phyloP scores from a whole-genome alignment of 148 eudicot genomes.

The Mesembryanthemum crystallinum region DNA sequence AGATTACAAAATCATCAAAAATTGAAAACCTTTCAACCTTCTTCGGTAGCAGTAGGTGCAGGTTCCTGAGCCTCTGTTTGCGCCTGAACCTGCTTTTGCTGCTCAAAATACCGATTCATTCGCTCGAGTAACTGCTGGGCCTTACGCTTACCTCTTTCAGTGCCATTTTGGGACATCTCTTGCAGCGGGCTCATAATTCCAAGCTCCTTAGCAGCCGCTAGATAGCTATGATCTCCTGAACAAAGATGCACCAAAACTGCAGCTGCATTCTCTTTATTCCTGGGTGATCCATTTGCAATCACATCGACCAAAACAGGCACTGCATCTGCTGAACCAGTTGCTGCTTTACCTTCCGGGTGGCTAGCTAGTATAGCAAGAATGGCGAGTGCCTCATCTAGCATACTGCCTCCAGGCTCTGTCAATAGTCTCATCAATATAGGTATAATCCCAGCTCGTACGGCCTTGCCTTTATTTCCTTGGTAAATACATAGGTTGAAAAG shows the following conservation, averaged over 20 bases:
- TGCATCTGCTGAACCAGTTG: slow-evolving; percentile 75
- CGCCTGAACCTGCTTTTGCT: slow-evolving; percentile 53
- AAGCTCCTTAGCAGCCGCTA: slow-evolving; percentile 58
- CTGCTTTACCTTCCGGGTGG: slow-evolving; percentile 80
- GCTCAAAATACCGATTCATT: slow-evolving; percentile 62
- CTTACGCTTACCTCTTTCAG: slow-evolving; percentile 86
- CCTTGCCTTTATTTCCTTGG: slow-evolving; percentile 94
- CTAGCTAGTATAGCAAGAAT: slow-evolving; percentile 81
- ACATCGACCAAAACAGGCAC: slow-evolving; percentile 77
- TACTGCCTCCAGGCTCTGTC: slow-evolving; percentile 69
- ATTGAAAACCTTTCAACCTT: slow-evolving; percentile 23
- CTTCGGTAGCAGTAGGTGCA: slow-evolving; percentile 33
- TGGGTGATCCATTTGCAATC: slow-evolving; percentile 74
- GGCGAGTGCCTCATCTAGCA: slow-evolving; percentile 91
- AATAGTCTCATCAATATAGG: slow-evolving; percentile 73
- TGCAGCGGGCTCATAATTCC: slow-evolving; percentile 51
- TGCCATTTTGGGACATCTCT: slow-evolving; percentile 70
- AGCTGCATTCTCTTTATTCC: slow-evolving; percentile 93
- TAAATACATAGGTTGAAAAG: slow-evolving; percentile 83
- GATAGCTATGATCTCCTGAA: slow-evolving; percentile 58
- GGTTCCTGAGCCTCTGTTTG: slow-evolving; percentile 40
- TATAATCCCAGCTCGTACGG: slow-evolving; percentile 80
- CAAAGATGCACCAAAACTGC: slow-evolving; percentile 89
- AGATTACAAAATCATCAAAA: slow-evolving; percentile 16
- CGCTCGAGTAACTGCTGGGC: slow-evolving; percentile 77